Evolutionary conservation across 345 rosid species (phyloP), one percentile per base, ranked within the genome.

Genomic region (Jatropha curcas): DNA sequence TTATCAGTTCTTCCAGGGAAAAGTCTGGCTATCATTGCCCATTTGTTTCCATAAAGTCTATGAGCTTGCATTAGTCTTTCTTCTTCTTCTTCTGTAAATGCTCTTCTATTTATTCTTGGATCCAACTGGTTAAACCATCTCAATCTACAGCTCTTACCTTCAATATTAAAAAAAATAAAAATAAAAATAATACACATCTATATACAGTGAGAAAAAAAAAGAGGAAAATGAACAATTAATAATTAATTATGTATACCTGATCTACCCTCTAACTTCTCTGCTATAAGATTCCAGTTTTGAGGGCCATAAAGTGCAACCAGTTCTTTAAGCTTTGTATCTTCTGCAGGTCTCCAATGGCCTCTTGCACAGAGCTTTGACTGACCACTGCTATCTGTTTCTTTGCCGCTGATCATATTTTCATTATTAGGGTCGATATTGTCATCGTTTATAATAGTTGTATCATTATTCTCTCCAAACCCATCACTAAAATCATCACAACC

Each of bases 1-100:
- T 95, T 95, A 82, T 95, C 99, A n/a, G 99, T 95, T 74, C 99
- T 88, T 28, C 99, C 99, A 24, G 99, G 98, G 70, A 95, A 95
- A 13, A 95, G 86, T 86, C 97, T 84, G 0, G 99, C 97, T 62
- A 95, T 95, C 97, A 95, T 89, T 59, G 99, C 98, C 99, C 99
- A 95, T 79, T 92, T 92, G 91, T 92, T 95, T 4, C 97, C 99
- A 76, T 95, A 92, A 45, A 92, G 82, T 68, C 98, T 88, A 77
- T 95, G 98, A 53, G 97, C 96, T 79, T 90, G 95, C 91, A 95
- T 84, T 35, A 95, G 84, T 75, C 93, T 90, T 80, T 95, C 99
- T 45, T 95, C 99, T 83, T 95, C 99, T 68, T 95, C 99, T 70
- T 92, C 98, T 1, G 82, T 92, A 76, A 92, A 92, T 1, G 97